phyloP scores from a whole-genome alignment of 208 protist genomes.

The Spongospora subterranea region DNA sequence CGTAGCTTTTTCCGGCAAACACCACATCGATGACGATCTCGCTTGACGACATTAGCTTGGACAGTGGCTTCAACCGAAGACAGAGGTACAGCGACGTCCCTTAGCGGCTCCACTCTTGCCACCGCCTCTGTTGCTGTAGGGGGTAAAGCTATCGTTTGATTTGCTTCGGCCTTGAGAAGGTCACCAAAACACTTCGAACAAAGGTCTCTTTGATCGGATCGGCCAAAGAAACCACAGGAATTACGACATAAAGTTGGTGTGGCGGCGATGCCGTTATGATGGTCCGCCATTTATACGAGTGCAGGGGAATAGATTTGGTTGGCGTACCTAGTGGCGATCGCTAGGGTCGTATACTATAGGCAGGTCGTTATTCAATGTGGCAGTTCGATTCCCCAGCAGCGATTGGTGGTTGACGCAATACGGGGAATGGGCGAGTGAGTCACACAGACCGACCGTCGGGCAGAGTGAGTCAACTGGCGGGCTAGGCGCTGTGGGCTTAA shows the following conservation, averaged over 20 bases:
- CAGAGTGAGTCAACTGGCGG: too few species aligned
- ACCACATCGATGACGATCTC: conserved; percentile 31
- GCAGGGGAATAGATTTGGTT: too few species aligned
- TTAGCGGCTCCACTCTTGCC: background rate
- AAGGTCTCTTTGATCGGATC: background rate
- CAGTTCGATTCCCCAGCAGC: too few species aligned
- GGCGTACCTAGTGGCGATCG: too few species aligned
- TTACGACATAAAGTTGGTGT: conserved; percentile 5
- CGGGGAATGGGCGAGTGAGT: too few species aligned
- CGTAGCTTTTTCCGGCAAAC: conserved; percentile 44
- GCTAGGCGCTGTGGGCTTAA: too few species aligned
- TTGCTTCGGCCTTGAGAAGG: background rate
- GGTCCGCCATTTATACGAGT: background rate
- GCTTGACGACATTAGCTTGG: background rate
- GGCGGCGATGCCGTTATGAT: conserved; percentile 18
- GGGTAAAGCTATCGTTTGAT: background rate
- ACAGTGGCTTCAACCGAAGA: background rate
- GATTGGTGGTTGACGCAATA: too few species aligned
- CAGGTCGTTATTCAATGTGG: too few species aligned
- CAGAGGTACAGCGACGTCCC: background rate
- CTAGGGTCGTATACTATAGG: too few species aligned
- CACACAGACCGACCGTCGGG: too few species aligned
- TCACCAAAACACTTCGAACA: conserved; percentile 21
- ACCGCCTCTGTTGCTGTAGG: background rate
- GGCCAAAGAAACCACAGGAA: conserved; percentile 23